Evolutionary conservation across 768 basidiomycete genomes (phyloP), one percentile per base, ranked within the genome.

Genomic region (Hydnomerulius pinastri): DNA sequence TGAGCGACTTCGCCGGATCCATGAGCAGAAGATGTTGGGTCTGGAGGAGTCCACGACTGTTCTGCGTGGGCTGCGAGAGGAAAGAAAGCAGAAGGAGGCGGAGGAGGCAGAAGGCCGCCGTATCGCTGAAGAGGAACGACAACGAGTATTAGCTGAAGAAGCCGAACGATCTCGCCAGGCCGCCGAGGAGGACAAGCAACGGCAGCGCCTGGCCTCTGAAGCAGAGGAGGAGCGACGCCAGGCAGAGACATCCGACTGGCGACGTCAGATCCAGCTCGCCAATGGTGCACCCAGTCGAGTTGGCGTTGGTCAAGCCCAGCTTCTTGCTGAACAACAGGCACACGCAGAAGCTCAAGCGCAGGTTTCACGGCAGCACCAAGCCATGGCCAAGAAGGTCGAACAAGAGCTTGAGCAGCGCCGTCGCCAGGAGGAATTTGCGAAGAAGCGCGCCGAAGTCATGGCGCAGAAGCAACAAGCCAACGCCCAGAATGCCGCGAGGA

Each of bases 391-490:
- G n/a, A 21, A 24, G 8, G 28, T 23, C 21, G 25, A n/a, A 13
- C 57, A 46, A 29, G 46, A 21, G 24, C n/a, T 23, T 9, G 44
- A 43, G 24, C 38, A 55, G 20, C 25, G n/a, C 23, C 43, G 15
- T 11, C 39, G 30, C 8, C 53, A 53, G 33, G 25, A 29, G 40
- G 50, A 52, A 43, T 52, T 43, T 13, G 41, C 2, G 38, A 43
- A 43, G 45, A 39, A 18, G 32, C 50, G 46, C 24, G 50, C 54
- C 23, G 20, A 33, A 40, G 50, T 47, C 21, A 38, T 48, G 27
- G 23, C 47, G 6, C 46, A 18, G 13, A 72, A 71, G 51, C 63
- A 58, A 35, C 70, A 60, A 27, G 62, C 60, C 9, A 65, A 47
- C 37, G 38, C 59, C 7, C 65, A 72, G 39, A 59, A 64, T 30